Percentiles rank a stretch among this genome's conserved stretches.
These are phyloP conservation scores for Capniomyces stellatus DNA, from an alignment of 371 early-diverging fungal genomes.

Conservation along the genomic window DNA sequence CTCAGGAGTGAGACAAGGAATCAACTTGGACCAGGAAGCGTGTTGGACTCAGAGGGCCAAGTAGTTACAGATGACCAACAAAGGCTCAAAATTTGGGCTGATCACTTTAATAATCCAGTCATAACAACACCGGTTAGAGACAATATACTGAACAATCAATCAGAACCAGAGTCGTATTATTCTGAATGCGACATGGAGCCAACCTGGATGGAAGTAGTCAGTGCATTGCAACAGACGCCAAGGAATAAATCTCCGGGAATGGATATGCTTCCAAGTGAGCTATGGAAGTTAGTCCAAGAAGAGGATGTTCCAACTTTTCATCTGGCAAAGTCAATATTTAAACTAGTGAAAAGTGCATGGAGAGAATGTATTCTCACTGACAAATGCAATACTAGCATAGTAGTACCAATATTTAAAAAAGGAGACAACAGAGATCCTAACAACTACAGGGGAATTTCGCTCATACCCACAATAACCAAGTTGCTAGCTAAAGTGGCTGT, in stretches of 20 bases:
- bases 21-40: no score
- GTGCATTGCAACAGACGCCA: not conserved
- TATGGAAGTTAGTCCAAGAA: not conserved
- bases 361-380: not conserved
- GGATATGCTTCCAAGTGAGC: not conserved
- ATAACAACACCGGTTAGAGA: no score
- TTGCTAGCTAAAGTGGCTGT: not conserved
- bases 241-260: not conserved
- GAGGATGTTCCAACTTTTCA: not conserved
- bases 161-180: no score
- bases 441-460: slow-evolving; percentile 1
- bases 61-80: no score
- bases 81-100: no score
- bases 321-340: not conserved
- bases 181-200: not conserved
- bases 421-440: not conserved
- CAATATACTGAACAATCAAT: no score
- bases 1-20: no score
- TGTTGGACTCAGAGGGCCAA: no score
- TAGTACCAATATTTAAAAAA: not conserved
- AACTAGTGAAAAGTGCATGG: not conserved
- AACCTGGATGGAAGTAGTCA: not conserved
- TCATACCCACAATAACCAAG: not conserved
- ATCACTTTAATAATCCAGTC: no score
- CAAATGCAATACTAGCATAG: not conserved